A percentile compares a stretch with the other conserved stretches of the same genome.
Evolutionary conservation across 2,329 filamentous ascomycete species (phyloP).

Genomic region (Xenoacremonium recifei): DNA sequence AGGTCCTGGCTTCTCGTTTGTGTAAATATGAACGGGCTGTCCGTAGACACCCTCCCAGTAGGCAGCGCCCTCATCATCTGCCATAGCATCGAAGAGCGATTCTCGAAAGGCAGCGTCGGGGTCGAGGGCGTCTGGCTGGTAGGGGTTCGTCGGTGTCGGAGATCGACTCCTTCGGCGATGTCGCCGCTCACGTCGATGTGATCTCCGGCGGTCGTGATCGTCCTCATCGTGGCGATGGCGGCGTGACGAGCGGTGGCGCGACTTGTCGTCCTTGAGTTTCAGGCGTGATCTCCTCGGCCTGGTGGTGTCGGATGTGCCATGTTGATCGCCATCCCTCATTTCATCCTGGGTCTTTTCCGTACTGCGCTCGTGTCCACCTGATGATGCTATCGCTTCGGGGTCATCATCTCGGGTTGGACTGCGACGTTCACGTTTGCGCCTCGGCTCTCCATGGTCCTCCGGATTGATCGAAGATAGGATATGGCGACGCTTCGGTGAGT

Average conservation of each 20-base stretch:
- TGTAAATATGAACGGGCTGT: constrained; percentile 85
- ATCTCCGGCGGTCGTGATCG: constrained; percentile 17
- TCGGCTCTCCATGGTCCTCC: constrained; percentile 15
- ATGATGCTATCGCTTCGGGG: neutral
- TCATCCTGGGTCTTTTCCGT: neutral
- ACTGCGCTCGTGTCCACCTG: neutral
- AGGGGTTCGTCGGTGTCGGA: constrained; percentile 46
- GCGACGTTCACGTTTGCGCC: constrained; percentile 1
- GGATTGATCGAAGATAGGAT: constrained; percentile 50
- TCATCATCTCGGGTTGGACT: too few relatives aligned
- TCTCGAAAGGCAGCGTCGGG: constrained; percentile 81
- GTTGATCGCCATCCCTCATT: constrained; percentile 6
- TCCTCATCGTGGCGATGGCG: constrained; percentile 25
- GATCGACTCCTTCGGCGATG: constrained; percentile 38
- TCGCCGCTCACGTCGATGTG: constrained; percentile 29
- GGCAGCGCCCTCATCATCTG: constrained; percentile 90
- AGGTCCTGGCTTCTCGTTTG: constrained; percentile 44
- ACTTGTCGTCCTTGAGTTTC: constrained; percentile 32
- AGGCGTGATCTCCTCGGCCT: constrained; percentile 31
- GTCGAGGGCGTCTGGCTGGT: constrained; percentile 51
- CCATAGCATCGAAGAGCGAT: constrained; percentile 94
- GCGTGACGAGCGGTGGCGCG: constrained; percentile 23
- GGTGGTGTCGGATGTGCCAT: constrained; percentile 20
- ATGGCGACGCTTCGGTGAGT: constrained; percentile 43
- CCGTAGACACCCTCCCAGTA: constrained; percentile 98